Percentiles rank a stretch among this genome's conserved stretches.
These are phyloP conservation scores for Populus nigra DNA, from an alignment of 345 rosid genomes.

Conservation along the genomic window DNA sequence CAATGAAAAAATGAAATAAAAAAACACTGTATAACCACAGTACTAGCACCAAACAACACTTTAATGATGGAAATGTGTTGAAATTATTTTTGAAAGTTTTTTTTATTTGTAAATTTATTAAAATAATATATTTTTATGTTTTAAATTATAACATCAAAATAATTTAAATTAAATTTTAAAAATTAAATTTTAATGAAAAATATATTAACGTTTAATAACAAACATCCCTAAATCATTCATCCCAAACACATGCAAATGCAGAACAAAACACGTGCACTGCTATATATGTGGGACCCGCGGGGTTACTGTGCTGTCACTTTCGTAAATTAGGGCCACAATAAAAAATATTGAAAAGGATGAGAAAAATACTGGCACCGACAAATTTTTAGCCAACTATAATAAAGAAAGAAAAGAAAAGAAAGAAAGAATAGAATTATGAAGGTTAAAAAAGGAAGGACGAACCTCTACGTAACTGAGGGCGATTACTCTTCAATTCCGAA, in stretches of 20 bases:
- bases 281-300: neutral
- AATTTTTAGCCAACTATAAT: neutral
- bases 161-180: too few species aligned
- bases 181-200: too few species aligned
- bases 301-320: neutral
- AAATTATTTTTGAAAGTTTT: too few species aligned
- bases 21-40: too few species aligned
- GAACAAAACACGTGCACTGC: neutral
- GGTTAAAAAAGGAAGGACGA: conserved; percentile 2
- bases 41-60: too few species aligned
- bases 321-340: neutral
- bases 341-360: neutral
- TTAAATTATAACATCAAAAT: too few species aligned
- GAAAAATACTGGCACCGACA: neutral
- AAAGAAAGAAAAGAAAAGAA: neutral
- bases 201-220: too few species aligned
- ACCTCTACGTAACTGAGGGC: conserved; percentile 66
- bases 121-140: too few species aligned
- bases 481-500: conserved; percentile 65
- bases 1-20: too few species aligned
- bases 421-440: neutral
- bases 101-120: too few species aligned
- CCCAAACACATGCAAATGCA: neutral
- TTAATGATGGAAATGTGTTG: too few species aligned
- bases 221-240: neutral